Conservation (phyloP, 805 yeast genomes). For the Sungouiella thailandica region DNA sequence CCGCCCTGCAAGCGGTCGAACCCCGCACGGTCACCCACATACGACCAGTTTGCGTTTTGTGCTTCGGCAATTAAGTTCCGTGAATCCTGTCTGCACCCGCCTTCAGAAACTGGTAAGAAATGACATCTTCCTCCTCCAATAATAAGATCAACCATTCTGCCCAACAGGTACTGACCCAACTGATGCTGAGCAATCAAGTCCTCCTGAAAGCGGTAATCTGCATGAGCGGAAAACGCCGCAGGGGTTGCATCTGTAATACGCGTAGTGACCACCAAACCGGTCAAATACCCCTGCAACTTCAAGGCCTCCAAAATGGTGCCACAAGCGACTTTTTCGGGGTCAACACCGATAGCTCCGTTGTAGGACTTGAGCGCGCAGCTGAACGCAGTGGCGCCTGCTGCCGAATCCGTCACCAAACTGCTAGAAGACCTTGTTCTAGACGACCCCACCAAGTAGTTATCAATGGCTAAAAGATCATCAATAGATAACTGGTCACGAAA, state of each 20-base stretch:
- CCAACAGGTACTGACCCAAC: slow-evolving; percentile 75
- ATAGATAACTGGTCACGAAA: slow-evolving; percentile 47
- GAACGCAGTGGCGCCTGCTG: slow-evolving; percentile 96
- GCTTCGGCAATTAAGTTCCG: slow-evolving; percentile 68
- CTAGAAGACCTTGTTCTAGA: slow-evolving; percentile 77
- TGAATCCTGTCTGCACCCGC: slow-evolving; percentile 69
- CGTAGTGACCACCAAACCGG: slow-evolving; percentile 91
- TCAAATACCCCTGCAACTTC: slow-evolving; percentile 70
- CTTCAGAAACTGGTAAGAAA: slow-evolving; percentile 54
- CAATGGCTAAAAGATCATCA: slow-evolving; percentile 57
- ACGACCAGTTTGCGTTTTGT: slow-evolving; percentile 46
- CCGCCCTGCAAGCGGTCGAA: slow-evolving; percentile 57
- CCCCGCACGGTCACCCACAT: slow-evolving; percentile 52
- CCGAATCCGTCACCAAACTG: slow-evolving; percentile 86
- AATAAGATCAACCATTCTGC: slow-evolving; percentile 75
- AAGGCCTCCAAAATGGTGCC: slow-evolving; percentile 88
- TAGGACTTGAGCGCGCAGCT: slow-evolving; percentile 79
- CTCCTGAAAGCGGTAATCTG: slow-evolving; percentile 68
- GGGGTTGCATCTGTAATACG: slow-evolving; percentile 95
- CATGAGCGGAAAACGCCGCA: slow-evolving; percentile 83
- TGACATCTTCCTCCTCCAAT: slow-evolving; percentile 91
- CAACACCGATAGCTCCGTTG: slow-evolving; percentile 91
- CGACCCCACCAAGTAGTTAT: slow-evolving; percentile 70
- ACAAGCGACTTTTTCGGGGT: slow-evolving; percentile 63
- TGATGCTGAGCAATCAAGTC: slow-evolving; percentile 86